phyloP scores from a whole-genome alignment of 306 rosid species.

The Boehmeria nivea region DNA sequence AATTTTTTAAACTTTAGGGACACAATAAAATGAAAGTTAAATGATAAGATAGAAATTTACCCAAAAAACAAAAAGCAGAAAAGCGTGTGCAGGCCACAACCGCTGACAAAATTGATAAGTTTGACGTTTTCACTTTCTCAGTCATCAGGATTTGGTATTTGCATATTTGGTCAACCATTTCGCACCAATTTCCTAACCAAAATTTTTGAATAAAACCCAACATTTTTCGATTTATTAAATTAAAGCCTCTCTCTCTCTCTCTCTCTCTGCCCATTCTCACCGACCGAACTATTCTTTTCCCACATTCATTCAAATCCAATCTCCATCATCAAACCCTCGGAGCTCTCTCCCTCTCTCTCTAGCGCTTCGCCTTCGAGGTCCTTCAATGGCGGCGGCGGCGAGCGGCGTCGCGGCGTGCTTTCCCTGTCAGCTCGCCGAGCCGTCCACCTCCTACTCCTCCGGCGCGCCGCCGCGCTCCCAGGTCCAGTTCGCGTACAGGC shows the following conservation, averaged over 20 bases:
- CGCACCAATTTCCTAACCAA: too few species aligned
- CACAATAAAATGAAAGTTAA: too few species aligned
- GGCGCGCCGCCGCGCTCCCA: slow-evolving; percentile 9
- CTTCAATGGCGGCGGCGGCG: slow-evolving; percentile 42
- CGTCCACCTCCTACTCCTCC: slow-evolving; percentile 19
- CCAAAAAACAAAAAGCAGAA: not conserved
- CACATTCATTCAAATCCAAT: not conserved
- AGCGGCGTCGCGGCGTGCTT: slow-evolving; percentile 21
- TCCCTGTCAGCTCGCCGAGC: slow-evolving; percentile 6
- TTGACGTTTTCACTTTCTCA: not conserved
- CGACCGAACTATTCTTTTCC: not conserved
- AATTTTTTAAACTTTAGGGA: too few species aligned
- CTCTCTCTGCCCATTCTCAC: not conserved
- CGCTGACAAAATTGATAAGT: not conserved
- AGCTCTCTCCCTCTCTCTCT: not conserved
- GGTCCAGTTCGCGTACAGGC: slow-evolving; percentile 9
- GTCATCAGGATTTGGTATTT: not conserved
- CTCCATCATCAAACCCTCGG: not conserved
- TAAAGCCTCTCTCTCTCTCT: not conserved
- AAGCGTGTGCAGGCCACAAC: slow-evolving; percentile 11
- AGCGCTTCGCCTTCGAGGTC: not conserved
- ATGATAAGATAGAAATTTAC: too few species aligned
- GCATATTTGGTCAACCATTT: slow-evolving; percentile 21
- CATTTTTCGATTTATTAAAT: too few species aligned
- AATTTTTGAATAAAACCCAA: too few species aligned